A percentile compares a stretch with the other conserved stretches of the same genome.
Evolutionary conservation across 495 filamentous ascomycete genomes (phyloP).

Genomic region (Collariella sp.): DNA sequence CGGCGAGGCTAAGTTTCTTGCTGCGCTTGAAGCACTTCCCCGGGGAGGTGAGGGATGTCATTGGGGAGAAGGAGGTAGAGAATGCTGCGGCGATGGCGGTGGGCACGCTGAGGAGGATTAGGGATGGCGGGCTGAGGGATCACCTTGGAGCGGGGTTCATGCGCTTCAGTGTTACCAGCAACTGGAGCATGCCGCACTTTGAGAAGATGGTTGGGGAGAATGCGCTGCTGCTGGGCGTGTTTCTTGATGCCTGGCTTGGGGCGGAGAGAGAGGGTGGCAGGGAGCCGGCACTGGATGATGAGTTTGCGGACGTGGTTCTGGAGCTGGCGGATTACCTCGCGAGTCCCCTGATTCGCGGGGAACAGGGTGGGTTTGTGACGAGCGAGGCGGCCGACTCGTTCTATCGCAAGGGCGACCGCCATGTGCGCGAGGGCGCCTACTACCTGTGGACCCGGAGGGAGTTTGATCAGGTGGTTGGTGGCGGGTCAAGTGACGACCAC

Average conservation of each 20-base stretch:
- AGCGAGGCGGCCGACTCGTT: conserved; percentile 91
- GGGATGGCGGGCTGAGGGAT: conserved; percentile 80
- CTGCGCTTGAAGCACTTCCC: conserved; percentile 69
- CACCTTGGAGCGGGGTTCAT: conserved; percentile 86
- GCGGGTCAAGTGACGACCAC: conserved; percentile 33
- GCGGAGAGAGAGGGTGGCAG: conserved; percentile 44
- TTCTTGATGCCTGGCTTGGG: conserved; percentile 78
- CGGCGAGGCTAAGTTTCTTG: conserved; percentile 75
- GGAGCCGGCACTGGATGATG: conserved; percentile 23
- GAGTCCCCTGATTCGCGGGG: conserved; percentile 53
- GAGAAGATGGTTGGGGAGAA: conserved; percentile 99
- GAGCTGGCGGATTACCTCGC: conserved; percentile 80
- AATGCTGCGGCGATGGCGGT: conserved; percentile 75
- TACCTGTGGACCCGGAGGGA: conserved; percentile 93
- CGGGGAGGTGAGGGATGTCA: conserved; percentile 65
- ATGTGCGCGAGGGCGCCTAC: conserved; percentile 89
- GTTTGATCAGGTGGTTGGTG: conserved; percentile 65
- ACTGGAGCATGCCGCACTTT: conserved; percentile 92
- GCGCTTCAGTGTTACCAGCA: conserved; percentile 77
- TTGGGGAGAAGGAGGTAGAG: conserved; percentile 69
- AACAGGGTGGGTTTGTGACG: conserved; percentile 72
- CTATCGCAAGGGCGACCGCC: conserved; percentile 61
- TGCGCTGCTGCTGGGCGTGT: conserved; percentile 75
- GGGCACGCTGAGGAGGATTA: conserved; percentile 71
- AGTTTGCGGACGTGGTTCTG: conserved; percentile 71